Base-by-base conservation (phyloP, 179 eudicot genomes). In the Corrigiola litoralis region DNA sequence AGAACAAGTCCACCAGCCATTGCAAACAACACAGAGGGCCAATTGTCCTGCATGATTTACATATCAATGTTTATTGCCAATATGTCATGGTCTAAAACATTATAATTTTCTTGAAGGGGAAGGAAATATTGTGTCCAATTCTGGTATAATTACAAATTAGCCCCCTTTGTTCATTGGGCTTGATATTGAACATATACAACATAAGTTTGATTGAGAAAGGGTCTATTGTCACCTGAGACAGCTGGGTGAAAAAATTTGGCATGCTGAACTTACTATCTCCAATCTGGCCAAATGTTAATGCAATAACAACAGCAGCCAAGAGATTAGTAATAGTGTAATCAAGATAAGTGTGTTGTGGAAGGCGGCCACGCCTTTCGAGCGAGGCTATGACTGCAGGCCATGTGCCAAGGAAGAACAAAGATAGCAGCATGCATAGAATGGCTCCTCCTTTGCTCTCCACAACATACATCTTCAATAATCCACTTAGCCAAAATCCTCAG, bases 361-460 rank as follows among this genome's bases (percentile, higher is more conserved):
- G 90, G 28, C 96, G 95, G 23, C 98, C 98, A 13, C 95, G 85
- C 58, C 98, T 81, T 58, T 92, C 98, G 31, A 89, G 75, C 32
- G 82, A 81, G 17, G 92, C 86, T 67, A 92, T 51, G 44, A 92
- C 47, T 34, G 96, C 92, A 70, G 96, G 96, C 96, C 95, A 92
- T 60, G 96, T 89, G 6, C 96, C 98, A 66, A 92, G 69, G 79
- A 84, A 87, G 44, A 84, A 61, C 4, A 92, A 75, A 55, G 98
- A 53, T 10, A 92, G 58, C 24, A 92, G 62, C 96, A 89, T 85
- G 69, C 98, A 92, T 47, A 67, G 79, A 85, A 92, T 90, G 23
- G 98, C 98, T 65, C 96, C 98, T 75, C 82, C 92, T 72, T 81
- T 92, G 79, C 91, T 92, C 74, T 92, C 98, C 70, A 92, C 85